phyloP scores from a whole-genome alignment of 2,329 filamentous ascomycete species.

The Alternaria sp. region DNA sequence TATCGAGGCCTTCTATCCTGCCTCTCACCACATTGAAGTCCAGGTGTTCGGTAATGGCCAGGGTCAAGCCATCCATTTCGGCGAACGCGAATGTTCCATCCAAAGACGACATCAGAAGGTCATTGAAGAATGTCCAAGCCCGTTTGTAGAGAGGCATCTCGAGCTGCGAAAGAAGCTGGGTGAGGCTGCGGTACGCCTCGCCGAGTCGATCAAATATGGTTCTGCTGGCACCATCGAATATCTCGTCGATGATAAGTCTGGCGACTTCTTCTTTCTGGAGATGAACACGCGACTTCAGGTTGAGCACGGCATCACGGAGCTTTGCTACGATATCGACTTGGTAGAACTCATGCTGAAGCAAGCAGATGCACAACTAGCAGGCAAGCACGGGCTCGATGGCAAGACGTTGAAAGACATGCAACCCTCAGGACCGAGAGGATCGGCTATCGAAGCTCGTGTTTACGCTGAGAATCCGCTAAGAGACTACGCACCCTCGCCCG shows the following conservation, averaged over 20 bases:
- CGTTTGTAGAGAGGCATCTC: conserved; percentile 61
- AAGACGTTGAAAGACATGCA: conserved; percentile 53
- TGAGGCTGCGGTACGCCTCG: conserved; percentile 73
- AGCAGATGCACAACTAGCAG: conserved; percentile 58
- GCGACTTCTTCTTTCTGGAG: conserved; percentile 74
- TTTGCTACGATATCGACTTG: conserved; percentile 62
- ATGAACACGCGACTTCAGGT: conserved; percentile 67
- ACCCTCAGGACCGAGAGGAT: conserved; percentile 52
- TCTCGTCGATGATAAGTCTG: conserved; percentile 82
- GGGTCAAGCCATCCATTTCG: conserved; percentile 81
- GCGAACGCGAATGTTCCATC: conserved; percentile 87
- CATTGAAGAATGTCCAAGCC: conserved; percentile 85
- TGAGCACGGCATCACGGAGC: conserved; percentile 65
- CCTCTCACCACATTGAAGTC: conserved; percentile 75
- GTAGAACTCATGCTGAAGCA: conserved; percentile 64
- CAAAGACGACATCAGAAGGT: conserved; percentile 91
- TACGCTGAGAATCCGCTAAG: conserved; percentile 66
- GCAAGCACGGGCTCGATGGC: conserved; percentile 54
- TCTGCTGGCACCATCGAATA: conserved; percentile 91
- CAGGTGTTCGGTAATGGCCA: conserved; percentile 86
- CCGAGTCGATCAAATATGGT: conserved; percentile 69
- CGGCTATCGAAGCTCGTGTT: conserved; percentile 61
- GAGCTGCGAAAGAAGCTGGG: conserved; percentile 67
- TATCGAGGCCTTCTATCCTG: conserved; percentile 54
- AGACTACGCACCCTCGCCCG: conserved; percentile 66